phyloP scores from a whole-genome alignment of 257 asterid species.

The Penstemon davidsonii region DNA sequence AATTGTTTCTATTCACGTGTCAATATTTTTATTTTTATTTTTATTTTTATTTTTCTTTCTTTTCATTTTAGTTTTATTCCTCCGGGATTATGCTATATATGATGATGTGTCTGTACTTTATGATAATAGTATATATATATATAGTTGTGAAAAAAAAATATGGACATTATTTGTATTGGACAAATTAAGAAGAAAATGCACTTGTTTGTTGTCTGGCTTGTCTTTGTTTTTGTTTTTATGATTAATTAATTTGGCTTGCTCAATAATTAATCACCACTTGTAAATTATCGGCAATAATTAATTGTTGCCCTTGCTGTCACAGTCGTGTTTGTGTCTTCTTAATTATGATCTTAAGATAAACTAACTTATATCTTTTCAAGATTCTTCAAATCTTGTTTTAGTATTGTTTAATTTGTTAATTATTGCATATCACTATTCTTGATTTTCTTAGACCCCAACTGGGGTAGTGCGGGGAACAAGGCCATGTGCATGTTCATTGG shows the following conservation, averaged over 20 bases:
- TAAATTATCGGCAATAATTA: not conserved
- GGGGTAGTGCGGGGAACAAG: conserved; percentile 54
- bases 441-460: conserved; percentile 38
- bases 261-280: not conserved
- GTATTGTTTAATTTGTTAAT: conserved; percentile 24
- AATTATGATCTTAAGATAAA: conserved; percentile 4
- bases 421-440: conserved; percentile 27
- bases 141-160: conserved; percentile 27
- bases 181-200: conserved; percentile 48
- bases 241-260: conserved; percentile 39
- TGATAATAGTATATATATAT: conserved; percentile 25
- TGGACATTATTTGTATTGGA: conserved; percentile 54
- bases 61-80: too few species aligned
- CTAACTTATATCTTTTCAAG: conserved; percentile 23
- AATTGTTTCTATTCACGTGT: too few species aligned
- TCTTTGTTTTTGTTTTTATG: conserved; percentile 20
- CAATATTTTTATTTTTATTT: too few species aligned
- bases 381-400: conserved; percentile 51
- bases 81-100: not conserved
- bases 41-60: too few species aligned
- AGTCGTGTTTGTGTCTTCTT: conserved; percentile 36
- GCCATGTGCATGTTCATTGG: conserved; percentile 64
- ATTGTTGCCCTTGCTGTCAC: conserved; percentile 38
- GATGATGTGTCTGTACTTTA: conserved; percentile 50
- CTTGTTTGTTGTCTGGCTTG: conserved; percentile 54